Conservation (phyloP, 495 filamentous ascomycete genomes). For the Xylaria telfairii region DNA sequence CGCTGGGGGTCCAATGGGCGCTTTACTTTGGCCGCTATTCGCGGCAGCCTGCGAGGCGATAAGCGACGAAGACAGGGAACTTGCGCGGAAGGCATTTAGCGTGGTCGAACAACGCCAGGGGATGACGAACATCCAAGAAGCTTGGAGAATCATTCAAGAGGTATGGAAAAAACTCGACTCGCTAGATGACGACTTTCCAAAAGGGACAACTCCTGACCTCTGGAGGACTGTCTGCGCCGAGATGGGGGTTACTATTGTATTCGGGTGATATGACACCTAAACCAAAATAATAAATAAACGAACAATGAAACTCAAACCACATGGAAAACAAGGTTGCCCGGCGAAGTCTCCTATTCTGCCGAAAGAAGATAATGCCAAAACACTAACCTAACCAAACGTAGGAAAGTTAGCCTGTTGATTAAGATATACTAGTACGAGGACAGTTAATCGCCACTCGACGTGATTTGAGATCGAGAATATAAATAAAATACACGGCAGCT, state of each 20-base stretch:
- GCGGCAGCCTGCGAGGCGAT: slow-evolving; percentile 64
- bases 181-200: slow-evolving; percentile 36
- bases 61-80: slow-evolving; percentile 43
- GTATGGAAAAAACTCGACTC: slow-evolving; percentile 58
- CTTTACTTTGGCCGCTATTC: slow-evolving; percentile 67
- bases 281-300: background rate
- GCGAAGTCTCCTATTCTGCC: background rate
- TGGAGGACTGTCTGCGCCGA: slow-evolving; percentile 59
- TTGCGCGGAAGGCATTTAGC: slow-evolving; percentile 55
- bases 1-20: slow-evolving; percentile 62
- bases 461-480: background rate
- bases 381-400: background rate
- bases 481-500: background rate
- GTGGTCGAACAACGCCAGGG: slow-evolving; percentile 60
- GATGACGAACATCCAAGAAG: slow-evolving; percentile 66
- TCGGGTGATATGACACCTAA: slow-evolving; percentile 47
- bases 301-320: background rate
- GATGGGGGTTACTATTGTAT: slow-evolving; percentile 60
- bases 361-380: background rate
- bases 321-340: background rate
- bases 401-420: background rate
- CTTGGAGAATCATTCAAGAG: slow-evolving; percentile 62
- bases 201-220: slow-evolving; percentile 34
- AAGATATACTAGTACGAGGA: background rate
- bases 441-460: background rate